Evolutionary conservation across 768 basidiomycete genomes (phyloP).

Genomic region (Rubroboletus pulcherrimus): DNA sequence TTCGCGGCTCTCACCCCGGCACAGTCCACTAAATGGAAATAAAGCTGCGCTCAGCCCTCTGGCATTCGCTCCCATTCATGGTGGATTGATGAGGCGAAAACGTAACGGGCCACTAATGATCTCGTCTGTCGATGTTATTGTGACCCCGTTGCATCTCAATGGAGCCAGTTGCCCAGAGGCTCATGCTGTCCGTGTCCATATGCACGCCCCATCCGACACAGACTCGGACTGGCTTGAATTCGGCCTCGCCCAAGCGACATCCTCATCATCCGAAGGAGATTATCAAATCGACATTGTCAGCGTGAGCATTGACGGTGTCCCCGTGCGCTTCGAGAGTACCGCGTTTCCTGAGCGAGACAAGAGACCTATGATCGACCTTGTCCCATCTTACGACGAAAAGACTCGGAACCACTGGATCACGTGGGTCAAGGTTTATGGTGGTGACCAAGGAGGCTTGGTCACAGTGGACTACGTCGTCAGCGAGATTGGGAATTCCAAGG

Average conservation of each 20-base stretch:
- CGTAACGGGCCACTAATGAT: slow-evolving; percentile 61
- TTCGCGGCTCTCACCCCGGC: slow-evolving; percentile 17
- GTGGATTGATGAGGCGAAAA: slow-evolving; percentile 36
- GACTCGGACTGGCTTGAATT: slow-evolving; percentile 77
- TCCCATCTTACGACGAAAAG: slow-evolving; percentile 49
- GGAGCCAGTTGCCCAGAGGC: slow-evolving; percentile 33
- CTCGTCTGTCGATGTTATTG: slow-evolving; percentile 49
- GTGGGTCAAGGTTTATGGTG: slow-evolving; percentile 62
- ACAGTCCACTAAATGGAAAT: slow-evolving; percentile 20
- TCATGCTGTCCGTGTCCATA: slow-evolving; percentile 56
- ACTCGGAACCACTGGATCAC: slow-evolving; percentile 56
- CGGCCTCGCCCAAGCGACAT: slow-evolving; percentile 51
- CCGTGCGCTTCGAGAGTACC: slow-evolving; percentile 57
- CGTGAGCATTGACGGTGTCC: slow-evolving; percentile 61
- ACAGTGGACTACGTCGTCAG: slow-evolving; percentile 64
- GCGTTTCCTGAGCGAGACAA: slow-evolving; percentile 37
- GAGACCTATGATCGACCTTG: slow-evolving; percentile 32
- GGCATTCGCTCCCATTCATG: slow-evolving; percentile 16
- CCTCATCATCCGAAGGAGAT: slow-evolving; percentile 16
- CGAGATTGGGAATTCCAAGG: slow-evolving; percentile 15
- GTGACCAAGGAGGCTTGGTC: slow-evolving; percentile 47
- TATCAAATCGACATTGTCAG: slow-evolving; percentile 49
- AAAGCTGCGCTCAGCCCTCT: slow-evolving; percentile 12
- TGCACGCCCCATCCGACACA: slow-evolving; percentile 55
- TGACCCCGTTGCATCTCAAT: slow-evolving; percentile 46